phyloP scores from a whole-genome alignment of 257 asterid genomes.

The Ilex aquifolium region DNA sequence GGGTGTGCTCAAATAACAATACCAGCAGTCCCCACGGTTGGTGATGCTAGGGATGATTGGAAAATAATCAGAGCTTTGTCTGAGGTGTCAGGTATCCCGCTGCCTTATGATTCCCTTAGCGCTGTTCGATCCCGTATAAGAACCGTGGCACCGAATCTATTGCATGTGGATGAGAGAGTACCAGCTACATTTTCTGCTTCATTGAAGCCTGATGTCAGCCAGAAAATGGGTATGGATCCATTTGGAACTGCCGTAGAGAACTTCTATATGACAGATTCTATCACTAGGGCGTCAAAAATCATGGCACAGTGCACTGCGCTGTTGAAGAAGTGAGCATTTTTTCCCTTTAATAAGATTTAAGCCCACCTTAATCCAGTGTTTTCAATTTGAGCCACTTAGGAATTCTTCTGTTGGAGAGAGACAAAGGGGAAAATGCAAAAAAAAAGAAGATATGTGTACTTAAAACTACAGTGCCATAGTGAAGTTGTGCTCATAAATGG shows the following conservation, averaged over 20 bases:
- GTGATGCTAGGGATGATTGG: constrained; percentile 98
- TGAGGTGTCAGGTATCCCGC: constrained; percentile 59
- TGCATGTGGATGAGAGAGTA: constrained; percentile 73
- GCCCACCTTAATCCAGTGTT: constrained; percentile 11
- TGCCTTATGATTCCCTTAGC: constrained; percentile 59
- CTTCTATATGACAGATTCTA: constrained; percentile 91
- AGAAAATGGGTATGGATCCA: constrained; percentile 44
- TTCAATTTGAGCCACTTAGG: constrained; percentile 11
- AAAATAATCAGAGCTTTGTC: constrained; percentile 80
- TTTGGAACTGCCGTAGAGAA: constrained; percentile 58
- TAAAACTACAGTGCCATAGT: constrained; percentile 19
- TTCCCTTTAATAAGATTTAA: constrained; percentile 34
- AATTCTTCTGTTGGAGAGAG: constrained; percentile 11
- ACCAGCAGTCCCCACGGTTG: constrained; percentile 97
- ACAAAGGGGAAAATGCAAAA: background rate
- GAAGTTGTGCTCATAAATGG: constrained; percentile 57
- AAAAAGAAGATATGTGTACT: constrained; percentile 7
- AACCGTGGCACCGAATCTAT: constrained; percentile 85
- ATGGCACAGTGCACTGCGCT: constrained; percentile 92
- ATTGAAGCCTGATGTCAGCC: constrained; percentile 66
- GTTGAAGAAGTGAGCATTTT: constrained; percentile 47
- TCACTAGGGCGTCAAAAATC: constrained; percentile 94
- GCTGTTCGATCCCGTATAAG: constrained; percentile 62
- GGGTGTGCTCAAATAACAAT: constrained; percentile 81
- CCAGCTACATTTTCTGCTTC: constrained; percentile 63